phyloP scores from a whole-genome alignment of 805 yeast species.

The Yarrowia sp. region DNA sequence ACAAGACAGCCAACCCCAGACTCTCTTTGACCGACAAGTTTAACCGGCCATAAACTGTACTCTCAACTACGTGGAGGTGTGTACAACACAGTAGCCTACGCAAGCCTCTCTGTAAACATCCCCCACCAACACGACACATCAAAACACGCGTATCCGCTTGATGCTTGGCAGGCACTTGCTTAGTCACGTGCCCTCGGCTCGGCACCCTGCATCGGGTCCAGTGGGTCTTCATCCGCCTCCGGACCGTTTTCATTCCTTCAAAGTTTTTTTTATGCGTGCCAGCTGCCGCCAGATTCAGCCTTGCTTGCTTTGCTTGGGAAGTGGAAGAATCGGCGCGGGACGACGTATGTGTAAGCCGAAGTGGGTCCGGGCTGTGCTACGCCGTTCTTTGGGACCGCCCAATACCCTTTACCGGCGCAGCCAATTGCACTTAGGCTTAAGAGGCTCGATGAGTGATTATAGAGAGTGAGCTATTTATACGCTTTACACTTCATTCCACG shows the following conservation, averaged over 20 bases:
- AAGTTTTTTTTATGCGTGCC: background rate
- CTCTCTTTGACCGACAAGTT: too few species aligned
- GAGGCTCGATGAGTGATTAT: background rate
- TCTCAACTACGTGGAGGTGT: too few species aligned
- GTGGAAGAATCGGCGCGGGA: conserved; percentile 5
- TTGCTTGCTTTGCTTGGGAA: conserved; percentile 9
- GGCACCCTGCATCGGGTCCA: conserved; percentile 10
- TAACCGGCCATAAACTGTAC: too few species aligned
- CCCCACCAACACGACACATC: too few species aligned
- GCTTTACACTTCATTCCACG: background rate
- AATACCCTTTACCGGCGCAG: background rate
- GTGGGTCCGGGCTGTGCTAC: background rate
- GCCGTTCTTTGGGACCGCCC: too few species aligned
- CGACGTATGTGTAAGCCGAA: background rate
- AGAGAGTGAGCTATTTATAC: background rate
- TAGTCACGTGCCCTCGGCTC: conserved; percentile 1
- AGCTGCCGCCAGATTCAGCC: conserved; percentile 9
- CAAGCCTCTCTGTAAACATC: too few species aligned
- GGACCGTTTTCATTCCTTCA: background rate
- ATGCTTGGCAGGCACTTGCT: background rate
- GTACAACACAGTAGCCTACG: too few species aligned
- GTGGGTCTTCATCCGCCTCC: conserved; percentile 12
- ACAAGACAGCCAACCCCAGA: too few species aligned
- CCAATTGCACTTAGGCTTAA: background rate
- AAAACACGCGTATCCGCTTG: conserved; percentile 23